Conservation (phyloP, 1,139 yeast genomes). For the Debaryomyces sp. region DNA sequence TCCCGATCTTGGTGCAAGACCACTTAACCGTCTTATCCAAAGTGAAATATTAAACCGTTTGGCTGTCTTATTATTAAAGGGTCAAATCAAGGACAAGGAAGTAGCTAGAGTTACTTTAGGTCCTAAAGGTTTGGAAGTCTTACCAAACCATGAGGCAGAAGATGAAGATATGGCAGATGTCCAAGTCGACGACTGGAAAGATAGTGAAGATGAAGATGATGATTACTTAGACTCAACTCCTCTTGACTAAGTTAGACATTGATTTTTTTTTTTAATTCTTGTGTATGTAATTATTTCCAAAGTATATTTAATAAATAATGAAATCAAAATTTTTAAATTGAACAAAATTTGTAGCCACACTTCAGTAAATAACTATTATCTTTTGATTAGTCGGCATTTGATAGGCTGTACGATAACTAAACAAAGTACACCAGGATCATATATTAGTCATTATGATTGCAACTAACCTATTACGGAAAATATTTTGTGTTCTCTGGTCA, state of each 20-base stretch:
- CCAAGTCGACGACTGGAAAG: slow-evolving; percentile 59
- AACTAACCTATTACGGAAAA: not conserved
- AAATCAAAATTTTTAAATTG: not conserved
- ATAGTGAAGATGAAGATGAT: slow-evolving; percentile 57
- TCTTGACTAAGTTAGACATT: not conserved
- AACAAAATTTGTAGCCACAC: not conserved
- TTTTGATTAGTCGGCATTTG: too few relatives aligned
- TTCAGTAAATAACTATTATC: too few relatives aligned
- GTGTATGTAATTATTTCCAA: not conserved
- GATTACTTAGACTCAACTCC: slow-evolving; percentile 22
- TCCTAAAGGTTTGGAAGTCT: slow-evolving; percentile 68
- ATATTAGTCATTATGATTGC: not conserved
- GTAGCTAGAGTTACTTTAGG: slow-evolving; percentile 66
- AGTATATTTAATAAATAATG: not conserved
- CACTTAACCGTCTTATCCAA: slow-evolving; percentile 92
- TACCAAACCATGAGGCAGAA: slow-evolving; percentile 82
- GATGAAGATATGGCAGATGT: slow-evolving; percentile 58
- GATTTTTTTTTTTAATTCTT: not conserved
- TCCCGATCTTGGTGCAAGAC: slow-evolving; percentile 94
- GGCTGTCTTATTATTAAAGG: slow-evolving; percentile 86
- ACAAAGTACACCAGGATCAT: not conserved
- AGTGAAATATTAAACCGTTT: slow-evolving; percentile 80
- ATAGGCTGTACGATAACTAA: not conserved
- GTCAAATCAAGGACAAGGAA: slow-evolving; percentile 88
- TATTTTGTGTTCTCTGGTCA: slow-evolving; percentile 5